Evolutionary conservation across 169 alveolate genomes (phyloP).

Genomic region (Eimeria necatrix): DNA sequence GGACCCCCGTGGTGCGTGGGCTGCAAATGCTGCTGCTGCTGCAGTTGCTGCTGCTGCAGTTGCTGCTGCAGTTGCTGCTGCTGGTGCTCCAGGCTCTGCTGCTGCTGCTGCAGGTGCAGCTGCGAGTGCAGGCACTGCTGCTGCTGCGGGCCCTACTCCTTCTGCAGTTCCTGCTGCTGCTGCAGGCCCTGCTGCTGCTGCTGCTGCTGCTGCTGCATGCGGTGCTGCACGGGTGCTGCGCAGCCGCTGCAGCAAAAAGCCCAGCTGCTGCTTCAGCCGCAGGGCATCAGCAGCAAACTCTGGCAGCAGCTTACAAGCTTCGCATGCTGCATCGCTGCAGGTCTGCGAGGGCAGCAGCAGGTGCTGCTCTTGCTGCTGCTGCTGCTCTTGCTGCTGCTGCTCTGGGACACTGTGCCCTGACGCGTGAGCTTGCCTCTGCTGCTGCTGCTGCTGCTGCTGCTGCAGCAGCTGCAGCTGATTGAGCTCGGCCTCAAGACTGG

Average conservation of each 20-base stretch:
- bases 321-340: conserved; percentile 4
- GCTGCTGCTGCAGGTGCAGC: too few species aligned
- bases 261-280: conserved; percentile 49
- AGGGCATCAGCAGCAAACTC: conserved; percentile 29
- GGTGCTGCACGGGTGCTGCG: neutral
- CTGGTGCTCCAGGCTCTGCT: too few species aligned
- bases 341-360: neutral
- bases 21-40: neutral
- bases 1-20: too few species aligned
- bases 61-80: too few species aligned
- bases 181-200: too few species aligned
- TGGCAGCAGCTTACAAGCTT: neutral
- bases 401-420: too few species aligned
- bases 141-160: neutral
- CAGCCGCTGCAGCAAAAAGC: neutral
- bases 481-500: neutral
- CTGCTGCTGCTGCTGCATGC: conserved; percentile 6
- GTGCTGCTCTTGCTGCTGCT: conserved; percentile 30
- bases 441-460: neutral
- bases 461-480: neutral
- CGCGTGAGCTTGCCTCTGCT: too few species aligned
- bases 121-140: neutral
- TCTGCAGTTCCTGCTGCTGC: neutral
- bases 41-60: too few species aligned
- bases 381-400: conserved; percentile 62